Conservation (phyloP, 2,329 filamentous ascomycete genomes). For the Metarhizium guizhouense region DNA sequence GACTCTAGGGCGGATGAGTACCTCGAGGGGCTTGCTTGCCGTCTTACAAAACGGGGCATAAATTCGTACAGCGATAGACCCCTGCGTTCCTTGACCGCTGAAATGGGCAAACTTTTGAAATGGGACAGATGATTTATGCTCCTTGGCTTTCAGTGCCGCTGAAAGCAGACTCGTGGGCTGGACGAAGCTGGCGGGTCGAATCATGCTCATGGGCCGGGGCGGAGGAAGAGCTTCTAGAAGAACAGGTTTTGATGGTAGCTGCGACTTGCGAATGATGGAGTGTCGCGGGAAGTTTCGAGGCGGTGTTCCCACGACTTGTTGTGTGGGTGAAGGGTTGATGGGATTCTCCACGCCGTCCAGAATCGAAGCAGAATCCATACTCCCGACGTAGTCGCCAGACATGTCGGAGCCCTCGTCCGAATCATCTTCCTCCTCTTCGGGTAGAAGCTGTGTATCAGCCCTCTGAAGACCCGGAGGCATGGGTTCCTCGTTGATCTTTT, state of each 20-base stretch:
- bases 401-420: slow-evolving; percentile 54
- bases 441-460: slow-evolving; percentile 41
- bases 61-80: slow-evolving; percentile 67
- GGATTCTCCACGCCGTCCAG: slow-evolving; percentile 55
- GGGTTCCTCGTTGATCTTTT: slow-evolving; percentile 29
- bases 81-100: slow-evolving; percentile 69
- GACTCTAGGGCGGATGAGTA: slow-evolving; percentile 60
- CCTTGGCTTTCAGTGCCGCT: slow-evolving; percentile 62
- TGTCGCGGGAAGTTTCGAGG: slow-evolving; percentile 51
- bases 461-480: slow-evolving; percentile 29
- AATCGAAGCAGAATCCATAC: slow-evolving; percentile 63
- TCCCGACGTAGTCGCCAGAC: slow-evolving; percentile 56
- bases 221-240: slow-evolving; percentile 60
- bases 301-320: slow-evolving; percentile 54
- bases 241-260: slow-evolving; percentile 44
- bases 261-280: slow-evolving; percentile 56
- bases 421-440: slow-evolving; percentile 50
- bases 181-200: slow-evolving; percentile 55
- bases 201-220: slow-evolving; percentile 56
- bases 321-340: slow-evolving; percentile 43
- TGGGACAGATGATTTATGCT: slow-evolving; percentile 58
- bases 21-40: slow-evolving; percentile 57
- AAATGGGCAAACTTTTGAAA: slow-evolving; percentile 70
- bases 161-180: slow-evolving; percentile 64
- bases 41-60: slow-evolving; percentile 64